Conservation (phyloP, 2,329 filamentous ascomycete species). For the Cryphonectria radicalis region DNA sequence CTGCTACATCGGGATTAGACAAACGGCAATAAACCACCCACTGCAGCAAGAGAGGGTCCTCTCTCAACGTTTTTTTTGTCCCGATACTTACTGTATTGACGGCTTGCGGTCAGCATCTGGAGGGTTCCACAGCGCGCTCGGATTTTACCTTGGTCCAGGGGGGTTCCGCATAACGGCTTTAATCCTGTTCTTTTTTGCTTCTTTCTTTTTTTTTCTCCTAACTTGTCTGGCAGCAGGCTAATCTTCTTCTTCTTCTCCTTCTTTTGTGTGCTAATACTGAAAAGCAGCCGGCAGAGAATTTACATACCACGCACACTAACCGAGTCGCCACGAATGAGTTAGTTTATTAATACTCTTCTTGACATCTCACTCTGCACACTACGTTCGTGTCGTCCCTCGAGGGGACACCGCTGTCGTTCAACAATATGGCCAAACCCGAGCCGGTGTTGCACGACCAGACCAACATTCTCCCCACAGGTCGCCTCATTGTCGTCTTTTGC, state of each 20-base stretch:
- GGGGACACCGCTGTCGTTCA: not conserved
- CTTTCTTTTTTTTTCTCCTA: not conserved
- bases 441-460: slow-evolving; percentile 53
- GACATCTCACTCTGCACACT: not conserved
- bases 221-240: not conserved
- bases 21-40: not conserved
- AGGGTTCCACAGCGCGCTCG: not conserved
- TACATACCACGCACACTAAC: not conserved
- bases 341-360: too few species aligned
- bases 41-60: not conserved
- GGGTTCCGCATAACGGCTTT: not conserved
- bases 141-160: not conserved
- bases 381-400: not conserved
- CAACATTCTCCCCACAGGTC: slow-evolving; percentile 56
- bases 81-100: too few species aligned
- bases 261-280: not conserved
- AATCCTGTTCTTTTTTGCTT: not conserved
- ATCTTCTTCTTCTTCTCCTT: not conserved
- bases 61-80: not conserved
- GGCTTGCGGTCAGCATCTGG: not conserved
- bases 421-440: slow-evolving; percentile 24
- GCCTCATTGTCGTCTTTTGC: slow-evolving; percentile 55
- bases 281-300: not conserved
- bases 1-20: not conserved
- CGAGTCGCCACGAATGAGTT: not conserved